Conservation (phyloP, 352 stramenopile genomes). For the Elongisporangium anandrum region DNA sequence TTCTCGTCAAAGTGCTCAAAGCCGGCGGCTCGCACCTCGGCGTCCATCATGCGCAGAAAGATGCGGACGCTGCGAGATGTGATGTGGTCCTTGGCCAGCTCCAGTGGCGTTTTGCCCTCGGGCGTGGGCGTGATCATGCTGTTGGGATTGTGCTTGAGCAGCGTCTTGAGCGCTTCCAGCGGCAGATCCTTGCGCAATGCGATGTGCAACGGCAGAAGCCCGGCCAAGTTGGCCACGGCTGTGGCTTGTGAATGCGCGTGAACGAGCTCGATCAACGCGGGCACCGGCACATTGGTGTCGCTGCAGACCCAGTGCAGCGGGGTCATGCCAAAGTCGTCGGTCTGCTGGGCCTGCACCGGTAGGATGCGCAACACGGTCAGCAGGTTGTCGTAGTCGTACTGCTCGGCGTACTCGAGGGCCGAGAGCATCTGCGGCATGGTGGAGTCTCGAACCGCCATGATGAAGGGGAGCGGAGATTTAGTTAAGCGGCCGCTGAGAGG, state of each 20-base stretch:
- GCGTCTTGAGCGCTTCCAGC: slow-evolving; percentile 54
- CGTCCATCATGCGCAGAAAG: slow-evolving; percentile 40
- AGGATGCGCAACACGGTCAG: slow-evolving; percentile 36
- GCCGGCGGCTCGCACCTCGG: slow-evolving; percentile 14
- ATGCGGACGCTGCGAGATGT: slow-evolving; percentile 16
- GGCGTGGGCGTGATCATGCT: slow-evolving; percentile 43
- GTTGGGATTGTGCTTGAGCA: slow-evolving; percentile 64
- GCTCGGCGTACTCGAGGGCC: slow-evolving; percentile 38
- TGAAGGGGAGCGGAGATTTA: background rate
- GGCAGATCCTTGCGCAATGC: slow-evolving; percentile 55
- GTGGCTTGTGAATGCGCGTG: slow-evolving; percentile 38
- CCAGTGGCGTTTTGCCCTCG: slow-evolving; percentile 38
- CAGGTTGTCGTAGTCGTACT: slow-evolving; percentile 38
- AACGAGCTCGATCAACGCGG: slow-evolving; percentile 47
- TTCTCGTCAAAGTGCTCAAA: background rate
- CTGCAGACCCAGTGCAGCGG: slow-evolving; percentile 82
- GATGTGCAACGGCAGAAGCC: slow-evolving; percentile 63
- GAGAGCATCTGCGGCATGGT: slow-evolving; percentile 2
- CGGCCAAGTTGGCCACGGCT: slow-evolving; percentile 41
- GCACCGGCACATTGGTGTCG: slow-evolving; percentile 36
- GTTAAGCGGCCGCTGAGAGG: background rate
- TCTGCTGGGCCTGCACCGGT: slow-evolving; percentile 32
- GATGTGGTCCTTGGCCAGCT: slow-evolving; percentile 36
- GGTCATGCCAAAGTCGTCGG: slow-evolving; percentile 74
- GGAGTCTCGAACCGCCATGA: background rate